Base-by-base conservation (phyloP, 176 grass and related monocot species). In the Triticum monococcum region DNA sequence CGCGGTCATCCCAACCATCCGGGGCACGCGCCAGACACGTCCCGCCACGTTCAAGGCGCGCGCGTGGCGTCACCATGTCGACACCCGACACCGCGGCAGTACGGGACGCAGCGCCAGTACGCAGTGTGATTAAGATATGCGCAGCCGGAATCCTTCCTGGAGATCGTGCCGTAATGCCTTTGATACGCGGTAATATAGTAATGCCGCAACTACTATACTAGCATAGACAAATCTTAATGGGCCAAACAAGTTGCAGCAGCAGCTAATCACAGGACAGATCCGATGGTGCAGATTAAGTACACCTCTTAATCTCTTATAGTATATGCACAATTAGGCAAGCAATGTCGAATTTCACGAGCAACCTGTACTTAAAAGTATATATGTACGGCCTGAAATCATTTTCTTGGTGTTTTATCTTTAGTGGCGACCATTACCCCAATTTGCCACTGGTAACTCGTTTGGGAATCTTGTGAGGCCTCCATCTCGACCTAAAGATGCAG, bases 101-200 rank as follows among this genome's bases (percentile, higher is more conserved):
- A 24, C 60, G 8, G 22, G 60, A 62, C n/a, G 60, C 60, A 10
- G 60, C 60, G n/a, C n/a, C 60, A 20, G 20, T 62, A 23, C 9
- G 60, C 22, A 24, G 9, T 9, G 50, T 18, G 50, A 54, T 18
- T 54, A 54, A 54, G 50, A 54, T 22, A 59, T 22, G 18, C 18
- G 54, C 54, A 59, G 54, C 54, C 17, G 18, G 18, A 59, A 22
- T 24, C 60, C 1, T 24, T 62, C 60, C 3, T 4, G 3, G n/a
- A 69, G 59, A 98, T 48, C 61, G 93, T 90, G 54, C 22, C 0
- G 54, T 57, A 57, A 57, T 57, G 54, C 18, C 54, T 57, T 22
- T 54, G 50, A 18, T 57, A 57, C 22, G 50, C 50, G 41, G 10
- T 46, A 46, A 46, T 59, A 59, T 22, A 59, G 18, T 59, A 59